Conservation (phyloP, 1,139 yeast species). For the Hyphopichia pseudoburtonii region DNA sequence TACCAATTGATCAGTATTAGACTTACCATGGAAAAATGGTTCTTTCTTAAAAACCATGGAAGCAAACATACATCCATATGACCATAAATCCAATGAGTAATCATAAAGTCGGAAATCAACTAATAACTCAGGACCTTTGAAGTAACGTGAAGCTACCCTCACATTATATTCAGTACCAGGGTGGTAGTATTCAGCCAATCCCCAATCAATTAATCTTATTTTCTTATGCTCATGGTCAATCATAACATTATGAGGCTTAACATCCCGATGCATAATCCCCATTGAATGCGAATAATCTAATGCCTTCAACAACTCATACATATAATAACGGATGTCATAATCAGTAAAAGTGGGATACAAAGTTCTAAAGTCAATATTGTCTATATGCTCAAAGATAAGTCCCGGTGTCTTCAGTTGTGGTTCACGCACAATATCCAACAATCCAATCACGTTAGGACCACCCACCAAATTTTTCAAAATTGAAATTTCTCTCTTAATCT, state of each 20-base stretch:
- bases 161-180: constrained; percentile 94
- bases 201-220: constrained; percentile 95
- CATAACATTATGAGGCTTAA: constrained; percentile 98
- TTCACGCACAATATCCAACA: constrained; percentile 87
- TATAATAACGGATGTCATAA: constrained; percentile 81
- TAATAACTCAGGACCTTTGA: constrained; percentile 94
- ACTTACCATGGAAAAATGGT: constrained; percentile 96
- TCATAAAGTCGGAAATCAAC: constrained; percentile 94
- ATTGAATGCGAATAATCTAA: constrained; percentile 92
- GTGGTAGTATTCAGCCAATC: constrained; percentile 96
- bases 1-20: constrained; percentile 93
- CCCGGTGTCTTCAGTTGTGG: constrained; percentile 92
- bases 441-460: constrained; percentile 79
- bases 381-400: constrained; percentile 84
- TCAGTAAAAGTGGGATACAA: constrained; percentile 89
- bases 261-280: constrained; percentile 99
- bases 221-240: constrained; percentile 79
- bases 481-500: constrained; percentile 92
- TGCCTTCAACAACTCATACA: constrained; percentile 84
- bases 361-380: constrained; percentile 87
- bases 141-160: constrained; percentile 96
- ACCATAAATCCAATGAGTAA: constrained; percentile 95
- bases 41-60: constrained; percentile 94
- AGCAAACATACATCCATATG: constrained; percentile 97
- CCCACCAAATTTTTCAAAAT: constrained; percentile 85